Evolutionary conservation across 495 filamentous ascomycete genomes (phyloP).

Genomic region (Usnea hakonensis): DNA sequence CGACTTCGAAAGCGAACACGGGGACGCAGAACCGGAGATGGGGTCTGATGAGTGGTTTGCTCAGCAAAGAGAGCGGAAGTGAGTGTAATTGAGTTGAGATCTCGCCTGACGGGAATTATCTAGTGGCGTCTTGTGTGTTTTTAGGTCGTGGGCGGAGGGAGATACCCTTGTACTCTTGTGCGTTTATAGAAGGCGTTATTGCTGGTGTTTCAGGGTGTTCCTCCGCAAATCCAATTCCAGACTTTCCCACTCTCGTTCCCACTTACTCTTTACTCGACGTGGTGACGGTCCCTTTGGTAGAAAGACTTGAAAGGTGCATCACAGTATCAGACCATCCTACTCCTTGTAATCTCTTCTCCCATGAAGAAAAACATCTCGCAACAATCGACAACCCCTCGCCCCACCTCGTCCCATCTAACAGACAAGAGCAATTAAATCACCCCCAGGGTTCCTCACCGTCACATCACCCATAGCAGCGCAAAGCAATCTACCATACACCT

Average conservation of each 20-base stretch:
- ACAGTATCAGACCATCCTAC: neutral
- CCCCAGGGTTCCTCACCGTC: neutral
- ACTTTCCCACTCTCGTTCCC: neutral
- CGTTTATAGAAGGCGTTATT: neutral
- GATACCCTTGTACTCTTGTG: neutral
- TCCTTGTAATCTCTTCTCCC: no score
- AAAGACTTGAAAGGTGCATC: neutral
- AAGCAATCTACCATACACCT: neutral
- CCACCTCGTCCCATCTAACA: no score
- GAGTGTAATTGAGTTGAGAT: neutral
- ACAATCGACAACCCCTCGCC: no score
- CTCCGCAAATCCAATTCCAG: neutral
- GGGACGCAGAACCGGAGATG: conserved; percentile 7
- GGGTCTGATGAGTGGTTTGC: conserved; percentile 20
- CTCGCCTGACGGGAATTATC: neutral
- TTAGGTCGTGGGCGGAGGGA: neutral
- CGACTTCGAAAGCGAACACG: conserved; percentile 16
- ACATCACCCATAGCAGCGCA: no score
- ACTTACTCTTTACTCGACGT: no score
- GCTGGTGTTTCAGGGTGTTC: neutral
- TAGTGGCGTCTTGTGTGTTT: neutral
- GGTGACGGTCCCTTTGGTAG: neutral
- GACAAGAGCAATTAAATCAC: no score
- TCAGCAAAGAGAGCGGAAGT: conserved; percentile 6
- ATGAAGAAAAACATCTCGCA: no score